Evolutionary conservation across 331 rosid species (phyloP), one percentile per base, ranked within the genome.

Genomic region (Erythrophleum ivorense): DNA sequence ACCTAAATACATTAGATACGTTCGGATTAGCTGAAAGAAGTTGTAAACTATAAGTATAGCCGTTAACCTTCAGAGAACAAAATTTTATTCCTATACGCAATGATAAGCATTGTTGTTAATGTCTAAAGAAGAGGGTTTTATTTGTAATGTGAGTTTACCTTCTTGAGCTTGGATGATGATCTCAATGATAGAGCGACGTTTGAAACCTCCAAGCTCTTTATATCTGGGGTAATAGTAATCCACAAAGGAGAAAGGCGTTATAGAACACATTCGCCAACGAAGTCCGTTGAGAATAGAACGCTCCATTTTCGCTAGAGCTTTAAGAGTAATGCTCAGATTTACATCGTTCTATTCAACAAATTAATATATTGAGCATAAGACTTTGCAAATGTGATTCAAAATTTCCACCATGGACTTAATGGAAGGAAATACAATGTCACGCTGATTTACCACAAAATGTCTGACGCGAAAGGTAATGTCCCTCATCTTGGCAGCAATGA

Each of bases 131-230:
- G 29, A 24, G 29, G 29, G 1, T 24, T 24, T 24, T 24, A 24
- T 24, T 24, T 10, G 15, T 15, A 12, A 48, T 12, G 70, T 31
- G 13, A 63, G 38, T 52, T 58, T n/a, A 78, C 86, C 86, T 54
- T 74, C 65, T 73, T 73, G 77, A 66, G 77, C 54, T 11, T 83
- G 76, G 63, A 83, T 62, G 49, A 83, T 73, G 48, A 78, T 78
- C 33, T 73, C 72, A 73, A 73, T 46, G 6, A 78, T 65, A 49
- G 46, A 45, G 18, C 66, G 80, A 1, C 66, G 76, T 24, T 57
- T 78, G 60, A 83, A 73, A 45, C 80, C 83, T 16, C 66, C 66
- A 21, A 19, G 2, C 0, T 0, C 0, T 73, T 16, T 21, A 7
- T 73, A 83, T 33, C 0, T 0, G 33, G 50, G 77, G 41, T 73